Conservation (phyloP, 2,329 filamentous ascomycete genomes). For the Paramyrothecium roridum region DNA sequence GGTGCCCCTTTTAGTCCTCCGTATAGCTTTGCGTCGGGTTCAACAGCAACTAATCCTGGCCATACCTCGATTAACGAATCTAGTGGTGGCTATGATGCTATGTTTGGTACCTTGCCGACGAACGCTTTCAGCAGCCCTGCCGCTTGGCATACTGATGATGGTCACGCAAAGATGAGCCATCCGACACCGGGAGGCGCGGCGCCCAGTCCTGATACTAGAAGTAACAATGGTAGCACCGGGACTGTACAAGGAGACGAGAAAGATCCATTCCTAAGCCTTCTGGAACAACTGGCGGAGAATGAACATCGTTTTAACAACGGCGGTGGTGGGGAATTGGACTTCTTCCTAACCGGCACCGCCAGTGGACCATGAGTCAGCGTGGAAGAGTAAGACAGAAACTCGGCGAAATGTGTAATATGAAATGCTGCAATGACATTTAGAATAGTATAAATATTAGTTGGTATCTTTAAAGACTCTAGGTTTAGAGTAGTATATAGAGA, state of each 20-base stretch:
- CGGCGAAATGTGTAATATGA: too few relatives aligned
- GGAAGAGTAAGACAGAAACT: too few relatives aligned
- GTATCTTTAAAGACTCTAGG: too few relatives aligned
- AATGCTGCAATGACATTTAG: too few relatives aligned
- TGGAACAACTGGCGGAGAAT: conserved; percentile 82
- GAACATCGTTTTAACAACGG: conserved; percentile 60
- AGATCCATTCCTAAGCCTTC: conserved; percentile 74
- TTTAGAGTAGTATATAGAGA: too few relatives aligned
- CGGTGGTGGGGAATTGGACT: conserved; percentile 72
- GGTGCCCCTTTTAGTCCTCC: conserved; percentile 36
- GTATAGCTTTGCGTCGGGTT: conserved; percentile 35
- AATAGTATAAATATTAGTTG: too few relatives aligned
- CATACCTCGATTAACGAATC: conserved; percentile 23
- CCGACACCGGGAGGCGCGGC: conserved; percentile 15
- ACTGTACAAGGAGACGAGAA: conserved; percentile 60
- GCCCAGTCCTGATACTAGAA: conserved; percentile 43
- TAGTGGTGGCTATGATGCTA: conserved; percentile 49
- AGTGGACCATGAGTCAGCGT: background rate
- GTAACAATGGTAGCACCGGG: conserved; percentile 47
- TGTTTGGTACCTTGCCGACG: conserved; percentile 55
- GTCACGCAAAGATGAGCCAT: conserved; percentile 14
- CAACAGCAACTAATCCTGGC: conserved; percentile 21
- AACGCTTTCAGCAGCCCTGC: conserved; percentile 51
- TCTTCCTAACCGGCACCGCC: conserved; percentile 54
- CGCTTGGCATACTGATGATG: conserved; percentile 44